phyloP scores from a whole-genome alignment of 2,329 filamentous ascomycete genomes.

The Apiospora sp. region DNA sequence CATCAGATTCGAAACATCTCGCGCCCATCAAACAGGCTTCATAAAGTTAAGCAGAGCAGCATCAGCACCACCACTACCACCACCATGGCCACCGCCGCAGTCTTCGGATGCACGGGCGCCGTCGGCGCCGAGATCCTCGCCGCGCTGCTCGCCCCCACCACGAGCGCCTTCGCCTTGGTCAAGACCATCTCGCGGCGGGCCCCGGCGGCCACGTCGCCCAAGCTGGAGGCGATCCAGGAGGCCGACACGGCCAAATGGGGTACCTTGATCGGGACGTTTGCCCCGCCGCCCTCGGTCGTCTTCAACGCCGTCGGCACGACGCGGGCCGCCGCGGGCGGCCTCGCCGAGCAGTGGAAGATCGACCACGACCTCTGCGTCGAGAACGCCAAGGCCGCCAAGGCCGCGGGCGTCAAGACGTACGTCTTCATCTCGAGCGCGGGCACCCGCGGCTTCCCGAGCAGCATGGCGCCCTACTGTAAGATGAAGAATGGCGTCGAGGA shows the following conservation, averaged over 20 bases:
- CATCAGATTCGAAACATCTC: background rate
- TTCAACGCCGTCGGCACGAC: conserved; percentile 86
- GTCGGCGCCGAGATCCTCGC: conserved; percentile 78
- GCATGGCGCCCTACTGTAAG: conserved; percentile 49
- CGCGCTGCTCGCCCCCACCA: conserved; percentile 61
- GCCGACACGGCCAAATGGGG: conserved; percentile 76
- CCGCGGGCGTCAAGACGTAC: conserved; percentile 75
- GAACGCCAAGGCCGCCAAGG: conserved; percentile 77
- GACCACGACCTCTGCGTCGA: conserved; percentile 88
- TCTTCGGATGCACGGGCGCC: conserved; percentile 73
- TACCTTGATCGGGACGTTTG: conserved; percentile 60
- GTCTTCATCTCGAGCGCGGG: conserved; percentile 75
- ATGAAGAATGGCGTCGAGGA: conserved; percentile 95
- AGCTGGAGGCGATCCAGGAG: conserved; percentile 72
- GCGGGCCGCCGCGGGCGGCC: conserved; percentile 73
- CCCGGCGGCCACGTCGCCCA: conserved; percentile 60
- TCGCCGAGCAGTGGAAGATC: conserved; percentile 85
- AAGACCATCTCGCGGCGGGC: conserved; percentile 73
- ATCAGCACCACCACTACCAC: too few species aligned
- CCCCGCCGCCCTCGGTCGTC: conserved; percentile 68
- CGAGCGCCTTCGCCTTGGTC: conserved; percentile 59
- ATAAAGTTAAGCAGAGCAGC: background rate
- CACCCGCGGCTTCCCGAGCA: conserved; percentile 49
- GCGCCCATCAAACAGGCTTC: background rate
- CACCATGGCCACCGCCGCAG: conserved; percentile 56